Conservation (phyloP, 2,329 filamentous ascomycete species). For the Lasiodiplodia citricola region DNA sequence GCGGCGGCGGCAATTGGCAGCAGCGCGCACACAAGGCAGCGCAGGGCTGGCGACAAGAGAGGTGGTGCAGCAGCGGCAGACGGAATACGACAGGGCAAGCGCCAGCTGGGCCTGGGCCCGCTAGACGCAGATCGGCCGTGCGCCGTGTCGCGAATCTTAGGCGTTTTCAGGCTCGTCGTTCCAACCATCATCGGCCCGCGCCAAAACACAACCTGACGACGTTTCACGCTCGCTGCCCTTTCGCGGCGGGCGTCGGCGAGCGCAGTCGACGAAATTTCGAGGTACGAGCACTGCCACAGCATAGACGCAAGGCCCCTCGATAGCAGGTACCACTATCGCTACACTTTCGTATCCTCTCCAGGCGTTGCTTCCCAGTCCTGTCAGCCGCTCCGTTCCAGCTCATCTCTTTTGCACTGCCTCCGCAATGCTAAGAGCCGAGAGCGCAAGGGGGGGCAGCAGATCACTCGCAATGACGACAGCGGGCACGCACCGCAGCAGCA, state of each 20-base stretch:
- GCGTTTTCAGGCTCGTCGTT: slow-evolving; percentile 1
- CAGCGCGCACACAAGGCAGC: neutral
- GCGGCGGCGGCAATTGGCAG: neutral
- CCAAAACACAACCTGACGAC: neutral
- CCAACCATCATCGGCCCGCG: neutral
- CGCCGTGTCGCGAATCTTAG: slow-evolving; percentile 20
- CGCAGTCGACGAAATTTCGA: neutral
- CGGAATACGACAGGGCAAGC: slow-evolving; percentile 18
- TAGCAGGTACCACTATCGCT: slow-evolving; percentile 8
- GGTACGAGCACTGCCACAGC: slow-evolving; percentile 1
- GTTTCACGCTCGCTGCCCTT: slow-evolving; percentile 10
- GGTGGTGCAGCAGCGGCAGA: neutral
- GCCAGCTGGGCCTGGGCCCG: neutral
- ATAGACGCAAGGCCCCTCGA: slow-evolving; percentile 17
- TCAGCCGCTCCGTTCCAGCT: neutral
- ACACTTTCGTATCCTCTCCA: slow-evolving; percentile 1
- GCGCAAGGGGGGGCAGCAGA: neutral
- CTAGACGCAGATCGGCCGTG: slow-evolving; percentile 19
- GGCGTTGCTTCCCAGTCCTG: neutral
- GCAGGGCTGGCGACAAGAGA: slow-evolving; percentile 1
- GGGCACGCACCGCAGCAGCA: neutral
- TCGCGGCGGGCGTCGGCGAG: neutral
- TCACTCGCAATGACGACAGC: neutral
- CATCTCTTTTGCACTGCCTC: neutral
- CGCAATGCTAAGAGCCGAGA: neutral